Evolutionary conservation across 495 filamentous ascomycete species (phyloP).

Genomic region (Aspergillus nidulans): DNA sequence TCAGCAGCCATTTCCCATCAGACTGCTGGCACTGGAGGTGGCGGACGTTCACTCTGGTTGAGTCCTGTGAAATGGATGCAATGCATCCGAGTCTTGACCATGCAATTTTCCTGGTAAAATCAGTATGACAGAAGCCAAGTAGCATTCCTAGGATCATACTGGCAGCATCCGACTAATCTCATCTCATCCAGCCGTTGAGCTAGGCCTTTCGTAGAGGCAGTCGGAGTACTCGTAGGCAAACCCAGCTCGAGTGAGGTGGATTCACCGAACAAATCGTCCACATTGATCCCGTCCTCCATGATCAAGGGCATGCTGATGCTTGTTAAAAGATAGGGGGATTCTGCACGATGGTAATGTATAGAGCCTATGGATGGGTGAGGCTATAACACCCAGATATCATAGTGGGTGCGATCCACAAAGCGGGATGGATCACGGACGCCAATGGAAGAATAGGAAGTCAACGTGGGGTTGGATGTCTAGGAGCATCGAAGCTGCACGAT

Average conservation of each 20-base stretch:
- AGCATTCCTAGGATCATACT: constrained; percentile 52
- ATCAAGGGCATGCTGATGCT: constrained; percentile 40
- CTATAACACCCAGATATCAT: constrained; percentile 10
- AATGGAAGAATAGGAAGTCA: not conserved
- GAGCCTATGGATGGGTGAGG: not conserved
- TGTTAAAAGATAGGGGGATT: not conserved
- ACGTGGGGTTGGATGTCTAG: not conserved
- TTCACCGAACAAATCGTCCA: constrained; percentile 77
- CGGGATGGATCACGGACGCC: constrained; percentile 1
- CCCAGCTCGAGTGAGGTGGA: constrained; percentile 45
- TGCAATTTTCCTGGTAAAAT: constrained; percentile 60
- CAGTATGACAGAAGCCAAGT: not conserved
- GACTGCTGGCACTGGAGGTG: constrained; percentile 65
- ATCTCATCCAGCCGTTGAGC: constrained; percentile 74
- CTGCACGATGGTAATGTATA: not conserved
- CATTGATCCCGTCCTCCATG: constrained; percentile 67
- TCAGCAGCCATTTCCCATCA: constrained; percentile 74
- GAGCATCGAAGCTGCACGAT: not conserved
- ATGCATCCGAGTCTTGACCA: constrained; percentile 91
- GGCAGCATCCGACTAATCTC: constrained; percentile 71
- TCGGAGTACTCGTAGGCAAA: constrained; percentile 52
- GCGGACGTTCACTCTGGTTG: constrained; percentile 61
- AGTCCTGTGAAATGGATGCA: constrained; percentile 72
- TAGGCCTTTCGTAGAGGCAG: constrained; percentile 59
- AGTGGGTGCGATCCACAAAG: constrained; percentile 8